Base-by-base conservation (phyloP, 495 filamentous ascomycete genomes). In the Stereocaulon alpinum region DNA sequence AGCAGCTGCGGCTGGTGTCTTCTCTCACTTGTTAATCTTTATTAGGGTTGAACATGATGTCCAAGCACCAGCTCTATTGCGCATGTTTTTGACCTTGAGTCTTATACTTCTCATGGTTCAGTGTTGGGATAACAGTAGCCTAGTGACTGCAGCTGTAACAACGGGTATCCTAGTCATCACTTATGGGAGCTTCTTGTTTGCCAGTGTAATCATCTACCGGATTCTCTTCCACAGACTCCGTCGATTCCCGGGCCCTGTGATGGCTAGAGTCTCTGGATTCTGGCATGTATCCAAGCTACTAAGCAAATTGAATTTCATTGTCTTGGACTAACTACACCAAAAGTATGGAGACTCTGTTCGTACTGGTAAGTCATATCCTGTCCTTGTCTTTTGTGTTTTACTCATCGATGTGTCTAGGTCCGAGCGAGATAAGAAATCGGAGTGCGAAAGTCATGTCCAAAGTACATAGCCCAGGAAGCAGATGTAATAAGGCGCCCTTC, bases 131-230 rank as follows among this genome's bases (percentile, higher is more conserved):
- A 15, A 37, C 29, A 48, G 29, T 45, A 32, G 40, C n/a, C n/a
- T 40, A 29, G 29, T 17, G 9, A 24, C 29, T 20, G 55, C 55
- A 7, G 41, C 55, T 15, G 40, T 3, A 40, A 29, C 11, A 10
- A 40, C 47, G 0, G 1, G 30, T 10, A 15, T 59, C 2, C 22
- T 54, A 34, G n/a, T 67, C 30, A 47, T 47, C 10, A 66, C 63
- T 10, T 76, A 74, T 48, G 43, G 71, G 7, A 45, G 53, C n/a
- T 62, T 66, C 11, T 62, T 81, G 0, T 68, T 74, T 34, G 55
- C 61, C 14, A 81, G 77, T 64, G 75, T 81, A n/a, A 41, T 71
- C 18, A 44, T 74, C 32, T 81, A 80, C 58, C 72, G 79, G 1
- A 18, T 63, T 12, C 73, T 70, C 48, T 75, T 79, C 55, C 75